Evolutionary conservation across 2,329 filamentous ascomycete species (phyloP).

Genomic region (Hypoxylon sp.): DNA sequence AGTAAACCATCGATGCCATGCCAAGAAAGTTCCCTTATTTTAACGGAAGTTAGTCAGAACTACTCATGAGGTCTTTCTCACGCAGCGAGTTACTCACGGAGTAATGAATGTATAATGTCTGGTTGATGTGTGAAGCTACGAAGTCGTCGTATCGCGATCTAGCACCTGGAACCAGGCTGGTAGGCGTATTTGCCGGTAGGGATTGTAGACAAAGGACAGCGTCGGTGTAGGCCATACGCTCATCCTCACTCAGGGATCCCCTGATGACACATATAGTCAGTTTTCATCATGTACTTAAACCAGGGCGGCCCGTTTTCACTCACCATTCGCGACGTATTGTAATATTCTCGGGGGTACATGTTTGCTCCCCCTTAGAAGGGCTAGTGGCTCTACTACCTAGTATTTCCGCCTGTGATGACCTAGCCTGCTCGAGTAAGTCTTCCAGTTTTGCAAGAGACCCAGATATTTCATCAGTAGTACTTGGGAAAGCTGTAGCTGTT

Average conservation of each 20-base stretch:
- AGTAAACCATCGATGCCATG: conserved; percentile 47
- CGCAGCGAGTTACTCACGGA: conserved; percentile 32
- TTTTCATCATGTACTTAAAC: not conserved
- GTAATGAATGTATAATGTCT: conserved; percentile 45
- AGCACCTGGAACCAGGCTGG: conserved; percentile 43
- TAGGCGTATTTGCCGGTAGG: conserved; percentile 37
- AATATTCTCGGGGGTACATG: conserved; percentile 26
- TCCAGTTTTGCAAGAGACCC: conserved; percentile 15
- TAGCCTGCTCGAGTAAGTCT: conserved; percentile 20
- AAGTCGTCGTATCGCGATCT: conserved; percentile 51
- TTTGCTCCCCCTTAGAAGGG: not conserved
- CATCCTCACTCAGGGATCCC: conserved; percentile 34
- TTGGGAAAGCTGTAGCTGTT: not conserved
- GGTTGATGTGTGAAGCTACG: conserved; percentile 49
- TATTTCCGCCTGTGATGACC: conserved; percentile 15
- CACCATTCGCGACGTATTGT: conserved; percentile 32
- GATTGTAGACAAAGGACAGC: conserved; percentile 47
- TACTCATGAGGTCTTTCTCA: not conserved
- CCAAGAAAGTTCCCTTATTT: conserved; percentile 45
- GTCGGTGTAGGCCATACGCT: conserved; percentile 43
- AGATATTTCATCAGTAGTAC: not conserved
- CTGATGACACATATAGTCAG: conserved; percentile 26
- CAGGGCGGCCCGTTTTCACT: not conserved
- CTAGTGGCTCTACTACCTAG: conserved; percentile 2
- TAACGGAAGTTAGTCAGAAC: conserved; percentile 1